Evolutionary conservation across 73 alveolate genomes (phyloP).

Genomic region (Paramecium sexaurelia): DNA sequence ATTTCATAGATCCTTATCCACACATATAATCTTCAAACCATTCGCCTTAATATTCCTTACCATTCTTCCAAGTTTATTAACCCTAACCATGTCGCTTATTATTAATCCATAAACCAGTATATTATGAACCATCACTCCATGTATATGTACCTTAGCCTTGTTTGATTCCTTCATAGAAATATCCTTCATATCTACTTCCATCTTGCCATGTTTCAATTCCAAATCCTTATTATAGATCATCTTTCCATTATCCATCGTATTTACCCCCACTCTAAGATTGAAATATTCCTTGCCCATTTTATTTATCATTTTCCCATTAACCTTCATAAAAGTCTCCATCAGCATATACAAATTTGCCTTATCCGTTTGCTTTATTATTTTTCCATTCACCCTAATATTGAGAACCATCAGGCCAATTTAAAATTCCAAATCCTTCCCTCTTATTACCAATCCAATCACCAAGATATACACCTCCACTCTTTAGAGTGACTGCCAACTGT

Average conservation of each 20-base stretch:
- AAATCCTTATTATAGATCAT: conserved; percentile 81
- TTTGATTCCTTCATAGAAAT: conserved; percentile 55
- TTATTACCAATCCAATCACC: conserved; percentile 65
- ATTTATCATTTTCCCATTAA: conserved; percentile 68
- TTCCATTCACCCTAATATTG: conserved; percentile 64
- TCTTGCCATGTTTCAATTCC: conserved; percentile 84
- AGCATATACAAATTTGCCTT: conserved; percentile 71
- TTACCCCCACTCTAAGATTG: conserved; percentile 77
- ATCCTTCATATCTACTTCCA: conserved; percentile 61
- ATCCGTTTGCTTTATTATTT: conserved; percentile 76
- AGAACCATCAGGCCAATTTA: conserved; percentile 61
- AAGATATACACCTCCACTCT: conserved; percentile 58
- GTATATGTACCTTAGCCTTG: conserved; percentile 63
- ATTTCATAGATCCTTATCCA: conserved; percentile 62
- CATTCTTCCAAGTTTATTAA: conserved; percentile 26
- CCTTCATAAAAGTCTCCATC: conserved; percentile 79
- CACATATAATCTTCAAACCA: conserved; percentile 66
- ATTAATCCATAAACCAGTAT: conserved; percentile 51
- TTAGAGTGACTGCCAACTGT: neutral
- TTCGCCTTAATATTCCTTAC: conserved; percentile 69
- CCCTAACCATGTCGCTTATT: conserved; percentile 70
- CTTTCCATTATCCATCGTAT: conserved; percentile 72
- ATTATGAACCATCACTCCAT: conserved; percentile 52
- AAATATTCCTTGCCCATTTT: conserved; percentile 71
- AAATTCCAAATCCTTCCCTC: conserved; percentile 67